phyloP scores from a whole-genome alignment of 1,139 yeast species.

The Taphrina populina region DNA sequence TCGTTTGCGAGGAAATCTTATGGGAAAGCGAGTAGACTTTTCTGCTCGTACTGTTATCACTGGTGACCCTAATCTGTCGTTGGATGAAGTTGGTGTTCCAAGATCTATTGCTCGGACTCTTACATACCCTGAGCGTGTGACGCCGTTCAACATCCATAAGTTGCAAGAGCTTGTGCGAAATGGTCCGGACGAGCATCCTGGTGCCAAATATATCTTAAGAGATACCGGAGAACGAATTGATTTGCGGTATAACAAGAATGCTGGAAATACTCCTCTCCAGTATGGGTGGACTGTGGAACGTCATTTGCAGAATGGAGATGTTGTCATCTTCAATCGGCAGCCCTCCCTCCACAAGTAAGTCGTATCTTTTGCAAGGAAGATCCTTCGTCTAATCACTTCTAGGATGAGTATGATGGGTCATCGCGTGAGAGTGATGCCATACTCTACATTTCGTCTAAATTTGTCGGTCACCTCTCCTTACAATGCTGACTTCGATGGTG shows the following conservation, averaged over 20 bases:
- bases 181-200: conserved; percentile 99
- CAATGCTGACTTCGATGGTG: conserved; percentile 99
- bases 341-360: conserved; percentile 84
- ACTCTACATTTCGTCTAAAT: conserved; percentile 93
- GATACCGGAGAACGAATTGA: conserved; percentile 99
- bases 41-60: conserved; percentile 99
- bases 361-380: too few species aligned
- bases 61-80: conserved; percentile 96
- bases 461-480: conserved; percentile 97
- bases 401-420: conserved; percentile 99
- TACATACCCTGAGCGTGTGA: conserved; percentile 94
- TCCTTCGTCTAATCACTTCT: not conserved
- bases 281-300: conserved; percentile 99
- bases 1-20: conserved; percentile 93
- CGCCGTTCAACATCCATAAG: conserved; percentile 93
- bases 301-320: conserved; percentile 95
- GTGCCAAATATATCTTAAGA: conserved; percentile 96
- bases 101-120: conserved; percentile 91
- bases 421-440: conserved; percentile 97
- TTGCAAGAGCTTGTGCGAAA: conserved; percentile 90
- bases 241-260: conserved; percentile 92
- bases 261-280: conserved; percentile 95
- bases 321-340: conserved; percentile 97
- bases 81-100: conserved; percentile 99
- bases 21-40: conserved; percentile 99